phyloP scores from a whole-genome alignment of 768 basidiomycete species.

The Lactarius akahatsu region DNA sequence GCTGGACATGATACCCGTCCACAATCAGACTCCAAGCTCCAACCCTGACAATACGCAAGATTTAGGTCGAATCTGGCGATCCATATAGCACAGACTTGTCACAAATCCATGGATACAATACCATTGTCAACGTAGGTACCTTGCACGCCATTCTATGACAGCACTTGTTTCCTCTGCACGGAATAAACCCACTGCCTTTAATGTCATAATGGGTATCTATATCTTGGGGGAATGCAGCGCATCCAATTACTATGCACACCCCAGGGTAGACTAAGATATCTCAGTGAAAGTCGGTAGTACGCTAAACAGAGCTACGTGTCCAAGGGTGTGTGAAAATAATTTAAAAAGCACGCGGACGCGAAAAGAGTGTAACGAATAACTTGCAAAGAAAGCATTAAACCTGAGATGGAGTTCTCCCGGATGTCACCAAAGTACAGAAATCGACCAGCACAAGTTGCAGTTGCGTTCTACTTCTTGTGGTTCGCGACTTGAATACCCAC shows the following conservation, averaged over 20 bases:
- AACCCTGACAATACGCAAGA: background rate
- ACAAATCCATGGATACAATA: background rate
- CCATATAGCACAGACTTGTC: background rate
- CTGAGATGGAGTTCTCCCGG: conserved; percentile 9
- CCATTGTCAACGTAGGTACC: too few relatives aligned
- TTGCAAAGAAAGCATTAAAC: conserved; percentile 10
- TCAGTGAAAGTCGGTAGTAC: conserved; percentile 9
- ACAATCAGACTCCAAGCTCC: background rate
- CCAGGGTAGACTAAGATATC: conserved; percentile 10
- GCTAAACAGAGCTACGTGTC: conserved; percentile 10
- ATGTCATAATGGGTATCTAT: conserved; percentile 22
- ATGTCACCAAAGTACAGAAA: background rate
- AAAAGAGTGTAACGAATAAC: conserved; percentile 8
- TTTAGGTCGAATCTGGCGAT: background rate
- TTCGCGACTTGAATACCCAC: conserved; percentile 57
- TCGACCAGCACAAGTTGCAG: background rate
- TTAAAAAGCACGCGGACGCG: conserved; percentile 1
- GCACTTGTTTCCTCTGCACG: background rate
- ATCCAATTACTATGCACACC: conserved; percentile 4
- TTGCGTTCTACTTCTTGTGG: conserved; percentile 36
- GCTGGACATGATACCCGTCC: background rate
- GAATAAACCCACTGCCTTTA: too few relatives aligned
- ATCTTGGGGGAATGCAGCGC: background rate
- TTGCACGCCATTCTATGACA: too few relatives aligned
- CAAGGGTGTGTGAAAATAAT: conserved; percentile 5